Percentiles rank a stretch among this genome's conserved stretches.
phyloP scores from a whole-genome alignment of 768 basidiomycete species.

The Cubamyces sp. region DNA sequence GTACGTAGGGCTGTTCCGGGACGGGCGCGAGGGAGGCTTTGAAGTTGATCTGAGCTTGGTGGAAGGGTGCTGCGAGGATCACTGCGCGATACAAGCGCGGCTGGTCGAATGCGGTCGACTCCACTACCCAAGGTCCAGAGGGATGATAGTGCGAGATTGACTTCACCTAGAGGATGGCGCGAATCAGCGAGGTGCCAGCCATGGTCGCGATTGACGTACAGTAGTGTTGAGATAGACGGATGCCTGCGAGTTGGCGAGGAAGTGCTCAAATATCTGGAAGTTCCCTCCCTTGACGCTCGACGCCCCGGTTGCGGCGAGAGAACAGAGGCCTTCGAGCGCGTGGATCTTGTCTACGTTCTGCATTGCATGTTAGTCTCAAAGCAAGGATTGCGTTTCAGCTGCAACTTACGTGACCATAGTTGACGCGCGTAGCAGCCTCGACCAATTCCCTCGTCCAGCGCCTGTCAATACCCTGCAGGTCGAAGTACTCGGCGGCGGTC shows the following conservation, averaged over 20 bases:
- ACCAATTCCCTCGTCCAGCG: conserved; percentile 74
- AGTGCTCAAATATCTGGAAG: conserved; percentile 81
- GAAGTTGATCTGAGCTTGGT: conserved; percentile 62
- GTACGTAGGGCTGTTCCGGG: conserved; percentile 75
- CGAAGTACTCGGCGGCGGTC: conserved; percentile 61
- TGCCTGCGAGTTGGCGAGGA: conserved; percentile 72
- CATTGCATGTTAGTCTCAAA: background rate
- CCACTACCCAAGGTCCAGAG: conserved; percentile 56
- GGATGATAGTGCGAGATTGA: conserved; percentile 48
- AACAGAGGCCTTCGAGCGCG: conserved; percentile 70
- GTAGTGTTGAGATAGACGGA: conserved; percentile 70
- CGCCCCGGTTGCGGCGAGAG: conserved; percentile 75
- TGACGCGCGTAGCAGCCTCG: conserved; percentile 80
- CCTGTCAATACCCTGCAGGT: conserved; percentile 53
- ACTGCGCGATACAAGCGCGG: conserved; percentile 61
- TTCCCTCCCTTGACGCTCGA: conserved; percentile 77
- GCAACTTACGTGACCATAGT: conserved; percentile 70
- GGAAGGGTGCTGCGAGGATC: conserved; percentile 87
- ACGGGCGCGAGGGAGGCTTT: conserved; percentile 55
- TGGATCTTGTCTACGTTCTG: conserved; percentile 76
- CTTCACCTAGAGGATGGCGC: conserved; percentile 46
- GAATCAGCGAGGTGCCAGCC: background rate
- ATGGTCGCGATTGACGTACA: conserved; percentile 42
- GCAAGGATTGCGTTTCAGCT: background rate
- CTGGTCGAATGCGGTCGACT: conserved; percentile 42